A percentile compares a stretch with the other conserved stretches of the same genome.
Evolutionary conservation across 2,329 filamentous ascomycete species (phyloP).

Genomic region (Claviceps maximensis): DNA sequence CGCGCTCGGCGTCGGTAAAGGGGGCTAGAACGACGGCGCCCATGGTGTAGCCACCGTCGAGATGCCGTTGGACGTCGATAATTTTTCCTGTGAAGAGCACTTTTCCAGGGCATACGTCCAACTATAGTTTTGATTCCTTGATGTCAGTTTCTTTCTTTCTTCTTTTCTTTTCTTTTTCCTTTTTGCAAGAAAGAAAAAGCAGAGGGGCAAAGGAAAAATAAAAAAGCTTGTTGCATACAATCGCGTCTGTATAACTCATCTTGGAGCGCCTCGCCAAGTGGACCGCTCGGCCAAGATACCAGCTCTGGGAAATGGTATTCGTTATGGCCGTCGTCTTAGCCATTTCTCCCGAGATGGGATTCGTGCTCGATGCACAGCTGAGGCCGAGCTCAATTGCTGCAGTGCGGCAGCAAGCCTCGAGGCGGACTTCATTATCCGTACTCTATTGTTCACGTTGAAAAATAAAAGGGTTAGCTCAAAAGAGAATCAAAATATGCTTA

Average conservation of each 20-base stretch:
- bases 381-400: constrained; percentile 26
- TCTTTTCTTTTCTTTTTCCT: too few species aligned
- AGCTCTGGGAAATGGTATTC: constrained; percentile 21
- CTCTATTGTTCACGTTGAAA: constrained; percentile 13
- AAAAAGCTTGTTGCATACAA: constrained; percentile 7
- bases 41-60: constrained; percentile 28
- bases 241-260: constrained; percentile 16
- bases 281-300: constrained; percentile 21
- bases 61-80: constrained; percentile 24
- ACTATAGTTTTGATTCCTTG: constrained; percentile 7
- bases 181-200: too few species aligned
- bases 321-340: constrained; percentile 1
- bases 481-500: not conserved
- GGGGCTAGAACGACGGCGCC: constrained; percentile 24
- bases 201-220: not conserved
- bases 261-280: constrained; percentile 17
- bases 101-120: constrained; percentile 20
- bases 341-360: constrained; percentile 17
- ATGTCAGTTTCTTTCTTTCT: not conserved
- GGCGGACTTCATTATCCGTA: constrained; percentile 19
- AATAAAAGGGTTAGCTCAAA: not conserved
- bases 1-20: constrained; percentile 17
- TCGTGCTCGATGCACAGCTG: constrained; percentile 22
- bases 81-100: constrained; percentile 27
- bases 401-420: constrained; percentile 23